Evolutionary conservation across 2,329 filamentous ascomycete species (phyloP).

Genomic region (Epichloe hybrida): DNA sequence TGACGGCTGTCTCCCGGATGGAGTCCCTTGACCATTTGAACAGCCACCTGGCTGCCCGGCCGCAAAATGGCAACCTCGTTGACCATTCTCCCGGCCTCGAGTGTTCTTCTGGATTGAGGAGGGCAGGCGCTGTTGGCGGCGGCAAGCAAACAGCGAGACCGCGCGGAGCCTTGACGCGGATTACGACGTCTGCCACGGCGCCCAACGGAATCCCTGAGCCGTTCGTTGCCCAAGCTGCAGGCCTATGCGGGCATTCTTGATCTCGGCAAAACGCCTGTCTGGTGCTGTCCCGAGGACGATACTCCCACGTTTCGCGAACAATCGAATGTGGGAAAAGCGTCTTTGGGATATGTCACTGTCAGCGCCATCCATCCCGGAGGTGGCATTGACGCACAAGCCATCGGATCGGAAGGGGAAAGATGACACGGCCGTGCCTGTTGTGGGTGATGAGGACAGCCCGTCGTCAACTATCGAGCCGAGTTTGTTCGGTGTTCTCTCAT

Average conservation of each 20-base stretch:
- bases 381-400: constrained; percentile 9
- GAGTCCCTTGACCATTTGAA: neutral
- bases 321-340: neutral
- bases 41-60: neutral
- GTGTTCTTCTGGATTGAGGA: constrained; percentile 14
- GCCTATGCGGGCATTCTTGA: too few relatives aligned
- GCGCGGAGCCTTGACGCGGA: too few relatives aligned
- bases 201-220: too few relatives aligned
- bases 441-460: neutral
- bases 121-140: constrained; percentile 5
- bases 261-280: too few relatives aligned
- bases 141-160: too few relatives aligned
- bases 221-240: too few relatives aligned
- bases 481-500: too few relatives aligned
- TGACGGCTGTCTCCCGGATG: constrained; percentile 12
- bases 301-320: neutral
- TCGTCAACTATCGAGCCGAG: neutral
- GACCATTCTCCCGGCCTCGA: constrained; percentile 13
- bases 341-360: neutral
- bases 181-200: too few relatives aligned
- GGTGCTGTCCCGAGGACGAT: neutral
- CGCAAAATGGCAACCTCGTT: constrained; percentile 5
- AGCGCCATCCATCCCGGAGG: neutral
- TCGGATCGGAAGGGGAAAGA: constrained; percentile 2
- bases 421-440: neutral